These are phyloP conservation scores for Lindgomyces ingoldianus DNA, from an alignment of 495 filamentous ascomycete genomes.

Conservation along the genomic window DNA sequence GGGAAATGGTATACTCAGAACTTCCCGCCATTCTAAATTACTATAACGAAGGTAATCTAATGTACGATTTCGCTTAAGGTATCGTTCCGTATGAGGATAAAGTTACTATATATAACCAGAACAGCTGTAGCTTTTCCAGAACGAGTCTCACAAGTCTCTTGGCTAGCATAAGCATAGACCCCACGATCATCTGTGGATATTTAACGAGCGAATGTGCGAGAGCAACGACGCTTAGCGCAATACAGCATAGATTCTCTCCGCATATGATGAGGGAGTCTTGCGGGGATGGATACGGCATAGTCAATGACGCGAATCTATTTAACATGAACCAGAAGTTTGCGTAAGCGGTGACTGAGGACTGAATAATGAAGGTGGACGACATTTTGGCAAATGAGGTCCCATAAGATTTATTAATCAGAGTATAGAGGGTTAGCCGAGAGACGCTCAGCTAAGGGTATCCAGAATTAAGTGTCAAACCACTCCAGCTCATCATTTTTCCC, in stretches of 20 bases:
- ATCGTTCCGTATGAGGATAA: too few species aligned
- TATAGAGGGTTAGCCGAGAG: too few species aligned
- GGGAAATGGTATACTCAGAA: too few species aligned
- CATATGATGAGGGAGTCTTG: slow-evolving; percentile 6
- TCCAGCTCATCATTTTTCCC: slow-evolving; percentile 52
- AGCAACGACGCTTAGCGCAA: slow-evolving; percentile 3
- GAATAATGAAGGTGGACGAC: slow-evolving; percentile 1
- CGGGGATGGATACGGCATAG: neutral
- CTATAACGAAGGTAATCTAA: too few species aligned
- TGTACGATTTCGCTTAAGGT: too few species aligned
- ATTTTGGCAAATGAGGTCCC: slow-evolving; percentile 6
- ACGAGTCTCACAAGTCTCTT: neutral
- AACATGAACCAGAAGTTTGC: slow-evolving; percentile 19
- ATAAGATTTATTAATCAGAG: too few species aligned
- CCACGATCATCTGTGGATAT: neutral
- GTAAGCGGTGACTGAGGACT: slow-evolving; percentile 6
- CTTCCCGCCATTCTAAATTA: too few species aligned
- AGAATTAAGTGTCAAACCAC: slow-evolving; percentile 52
- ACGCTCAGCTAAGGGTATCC: neutral
- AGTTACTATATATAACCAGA: neutral
- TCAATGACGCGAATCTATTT: slow-evolving; percentile 7
- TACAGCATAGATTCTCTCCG: slow-evolving; percentile 13
- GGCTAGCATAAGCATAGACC: slow-evolving; percentile 5
- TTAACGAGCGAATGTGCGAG: slow-evolving; percentile 11
- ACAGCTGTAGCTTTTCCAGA: too few species aligned